A percentile compares a stretch with the other conserved stretches of the same genome.
phyloP scores from a whole-genome alignment of 2,329 filamentous ascomycete species.

The Fusarium udum region DNA sequence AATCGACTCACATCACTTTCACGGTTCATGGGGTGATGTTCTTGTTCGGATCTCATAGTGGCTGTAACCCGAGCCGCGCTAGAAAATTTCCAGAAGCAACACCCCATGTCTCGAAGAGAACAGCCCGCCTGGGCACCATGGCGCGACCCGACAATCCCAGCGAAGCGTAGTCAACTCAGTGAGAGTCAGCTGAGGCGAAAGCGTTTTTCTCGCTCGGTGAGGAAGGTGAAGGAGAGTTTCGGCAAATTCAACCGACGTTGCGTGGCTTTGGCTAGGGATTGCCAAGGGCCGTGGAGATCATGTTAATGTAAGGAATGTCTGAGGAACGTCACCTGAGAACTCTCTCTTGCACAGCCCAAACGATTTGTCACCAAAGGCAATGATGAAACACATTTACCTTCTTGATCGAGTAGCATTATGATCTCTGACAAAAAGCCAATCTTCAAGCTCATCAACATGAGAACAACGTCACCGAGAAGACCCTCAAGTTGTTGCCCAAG shows the following conservation, averaged over 20 bases:
- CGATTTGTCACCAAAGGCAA: neutral
- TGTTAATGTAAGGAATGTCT: neutral
- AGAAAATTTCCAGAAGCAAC: slow-evolving; percentile 44
- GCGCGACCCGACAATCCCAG: slow-evolving; percentile 15
- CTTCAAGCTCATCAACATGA: neutral
- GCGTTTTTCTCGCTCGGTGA: slow-evolving; percentile 16
- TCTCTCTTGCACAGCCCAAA: neutral
- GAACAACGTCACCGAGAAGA: slow-evolving; percentile 2
- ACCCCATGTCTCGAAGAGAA: slow-evolving; percentile 6
- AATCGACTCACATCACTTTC: slow-evolving; percentile 8
- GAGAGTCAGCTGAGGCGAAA: slow-evolving; percentile 39
- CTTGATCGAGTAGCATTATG: neutral
- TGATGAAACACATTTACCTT: neutral
- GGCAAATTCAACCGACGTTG: slow-evolving; percentile 9
- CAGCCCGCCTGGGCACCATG: neutral
- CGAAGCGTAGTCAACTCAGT: slow-evolving; percentile 17
- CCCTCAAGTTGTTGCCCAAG: slow-evolving; percentile 29
- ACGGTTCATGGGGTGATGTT: slow-evolving; percentile 36
- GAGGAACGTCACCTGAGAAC: neutral
- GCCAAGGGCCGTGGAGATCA: slow-evolving; percentile 5
- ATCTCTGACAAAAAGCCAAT: neutral
- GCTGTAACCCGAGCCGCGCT: slow-evolving; percentile 30
- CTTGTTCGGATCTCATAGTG: slow-evolving; percentile 27
- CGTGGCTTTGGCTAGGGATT: slow-evolving; percentile 18
- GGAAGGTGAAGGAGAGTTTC: slow-evolving; percentile 10